Conservation (phyloP, 2,329 filamentous ascomycete genomes). For the Nemania serpens region DNA sequence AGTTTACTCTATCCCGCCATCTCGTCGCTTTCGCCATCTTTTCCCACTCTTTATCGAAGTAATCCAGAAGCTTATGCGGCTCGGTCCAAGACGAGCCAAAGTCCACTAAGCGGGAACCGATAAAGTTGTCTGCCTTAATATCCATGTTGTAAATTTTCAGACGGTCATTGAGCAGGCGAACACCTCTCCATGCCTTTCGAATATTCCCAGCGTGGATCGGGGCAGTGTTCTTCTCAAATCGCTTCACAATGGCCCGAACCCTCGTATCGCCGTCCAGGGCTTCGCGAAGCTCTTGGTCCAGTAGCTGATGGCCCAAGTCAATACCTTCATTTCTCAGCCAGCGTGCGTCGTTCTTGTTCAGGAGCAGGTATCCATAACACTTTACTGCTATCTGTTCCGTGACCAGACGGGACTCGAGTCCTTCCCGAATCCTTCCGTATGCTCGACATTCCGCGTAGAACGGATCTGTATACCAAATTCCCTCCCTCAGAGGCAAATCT, state of each 20-base stretch:
- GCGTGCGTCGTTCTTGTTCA: not conserved
- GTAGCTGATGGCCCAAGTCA: not conserved
- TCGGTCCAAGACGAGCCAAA: slow-evolving; percentile 17
- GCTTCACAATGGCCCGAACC: slow-evolving; percentile 3
- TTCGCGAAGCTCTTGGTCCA: not conserved
- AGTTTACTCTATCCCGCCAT: not conserved
- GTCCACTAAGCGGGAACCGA: not conserved
- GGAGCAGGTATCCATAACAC: slow-evolving; percentile 6
- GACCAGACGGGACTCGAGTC: not conserved
- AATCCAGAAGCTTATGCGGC: not conserved
- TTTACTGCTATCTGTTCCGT: not conserved
- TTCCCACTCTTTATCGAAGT: not conserved
- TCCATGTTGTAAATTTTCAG: slow-evolving; percentile 11
- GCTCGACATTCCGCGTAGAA: slow-evolving; percentile 17
- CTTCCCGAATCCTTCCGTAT: slow-evolving; percentile 13
- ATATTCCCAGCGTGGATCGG: not conserved
- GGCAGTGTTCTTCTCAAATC: not conserved
- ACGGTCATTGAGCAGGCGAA: not conserved
- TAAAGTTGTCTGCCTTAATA: slow-evolving; percentile 14
- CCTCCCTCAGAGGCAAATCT: not conserved
- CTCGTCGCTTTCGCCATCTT: not conserved
- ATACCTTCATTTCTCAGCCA: not conserved
- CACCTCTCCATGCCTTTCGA: not conserved
- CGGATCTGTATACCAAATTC: slow-evolving; percentile 1
- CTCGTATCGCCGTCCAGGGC: not conserved